These are phyloP conservation scores for Juglanconis sp. DNA, from an alignment of 2,329 filamentous ascomycete genomes.

Conservation along the genomic window DNA sequence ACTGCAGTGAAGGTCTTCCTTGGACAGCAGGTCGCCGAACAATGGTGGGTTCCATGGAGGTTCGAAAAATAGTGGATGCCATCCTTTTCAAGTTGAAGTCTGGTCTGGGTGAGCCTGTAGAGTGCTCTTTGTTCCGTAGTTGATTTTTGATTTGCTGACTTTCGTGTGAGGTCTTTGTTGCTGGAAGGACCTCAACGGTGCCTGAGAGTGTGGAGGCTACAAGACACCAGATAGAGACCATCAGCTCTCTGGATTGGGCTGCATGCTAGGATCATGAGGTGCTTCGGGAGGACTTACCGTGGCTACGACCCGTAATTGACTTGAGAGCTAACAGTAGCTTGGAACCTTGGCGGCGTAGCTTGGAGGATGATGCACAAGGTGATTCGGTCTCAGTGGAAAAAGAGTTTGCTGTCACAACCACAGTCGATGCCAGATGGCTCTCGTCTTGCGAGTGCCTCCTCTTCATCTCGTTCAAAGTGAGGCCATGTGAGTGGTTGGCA, in stretches of 20 bases:
- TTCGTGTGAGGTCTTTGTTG: slow-evolving; percentile 1
- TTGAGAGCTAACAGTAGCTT: slow-evolving; percentile 40
- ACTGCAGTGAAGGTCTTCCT: slow-evolving; percentile 33
- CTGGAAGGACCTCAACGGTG: slow-evolving; percentile 2
- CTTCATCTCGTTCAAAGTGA: slow-evolving; percentile 14
- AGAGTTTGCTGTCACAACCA: slow-evolving; percentile 1
- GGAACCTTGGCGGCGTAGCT: slow-evolving; percentile 38
- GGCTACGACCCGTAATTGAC: slow-evolving; percentile 21
- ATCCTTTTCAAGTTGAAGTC: slow-evolving; percentile 29
- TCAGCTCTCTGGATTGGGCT: neutral
- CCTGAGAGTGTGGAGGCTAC: slow-evolving; percentile 15
- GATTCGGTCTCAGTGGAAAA: slow-evolving; percentile 2
- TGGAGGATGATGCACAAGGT: slow-evolving; percentile 29
- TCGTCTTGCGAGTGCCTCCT: slow-evolving; percentile 12
- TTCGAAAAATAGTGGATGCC: slow-evolving; percentile 37
- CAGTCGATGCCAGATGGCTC: slow-evolving; percentile 3
- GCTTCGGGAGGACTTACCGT: neutral
- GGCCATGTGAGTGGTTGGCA: neutral
- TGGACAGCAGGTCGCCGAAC: slow-evolving; percentile 39
- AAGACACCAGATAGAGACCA: too few relatives aligned
- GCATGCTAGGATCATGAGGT: too few relatives aligned
- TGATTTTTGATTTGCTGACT: slow-evolving; percentile 12
- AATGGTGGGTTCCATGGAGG: slow-evolving; percentile 38
- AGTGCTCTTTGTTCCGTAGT: slow-evolving; percentile 11
- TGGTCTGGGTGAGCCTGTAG: neutral